phyloP scores from a whole-genome alignment of 1,139 yeast species.

The Zygoascus meyerae region DNA sequence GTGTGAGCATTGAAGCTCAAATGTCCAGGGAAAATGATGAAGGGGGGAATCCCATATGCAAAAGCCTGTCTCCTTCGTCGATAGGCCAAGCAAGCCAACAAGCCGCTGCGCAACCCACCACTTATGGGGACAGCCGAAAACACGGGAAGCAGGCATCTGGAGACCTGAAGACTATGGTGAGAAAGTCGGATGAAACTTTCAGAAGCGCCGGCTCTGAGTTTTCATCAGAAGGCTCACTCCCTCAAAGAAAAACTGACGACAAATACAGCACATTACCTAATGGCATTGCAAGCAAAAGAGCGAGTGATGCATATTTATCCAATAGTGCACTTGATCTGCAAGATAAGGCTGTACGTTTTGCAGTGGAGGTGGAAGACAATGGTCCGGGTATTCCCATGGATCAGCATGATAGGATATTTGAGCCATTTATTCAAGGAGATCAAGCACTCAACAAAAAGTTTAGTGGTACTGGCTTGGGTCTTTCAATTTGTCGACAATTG shows the following conservation, averaged over 20 bases:
- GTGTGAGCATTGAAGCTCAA: background rate
- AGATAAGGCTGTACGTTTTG: slow-evolving; percentile 33
- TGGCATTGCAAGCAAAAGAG: too few relatives aligned
- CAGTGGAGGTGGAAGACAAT: slow-evolving; percentile 76
- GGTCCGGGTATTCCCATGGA: slow-evolving; percentile 89
- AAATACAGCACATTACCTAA: too few relatives aligned
- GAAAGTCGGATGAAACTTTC: slow-evolving; percentile 1
- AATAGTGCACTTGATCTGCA: background rate
- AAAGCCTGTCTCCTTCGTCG: background rate
- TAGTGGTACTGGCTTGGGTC: slow-evolving; percentile 94
- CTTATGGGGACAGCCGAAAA: background rate
- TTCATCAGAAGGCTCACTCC: background rate
- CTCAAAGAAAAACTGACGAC: background rate
- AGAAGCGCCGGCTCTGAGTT: background rate
- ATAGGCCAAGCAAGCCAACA: background rate
- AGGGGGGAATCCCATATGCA: background rate
- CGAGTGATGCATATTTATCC: background rate
- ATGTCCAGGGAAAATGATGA: background rate
- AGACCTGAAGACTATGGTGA: background rate
- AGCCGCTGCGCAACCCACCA: background rate
- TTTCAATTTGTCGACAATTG: slow-evolving; percentile 86
- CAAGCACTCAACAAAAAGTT: slow-evolving; percentile 86
- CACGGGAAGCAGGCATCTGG: background rate
- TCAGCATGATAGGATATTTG: slow-evolving; percentile 78
- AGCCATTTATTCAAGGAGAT: slow-evolving; percentile 95